Evolutionary conservation across 169 alveolate genomes (phyloP).

Genomic region (Plasmodium billcollinsi): DNA sequence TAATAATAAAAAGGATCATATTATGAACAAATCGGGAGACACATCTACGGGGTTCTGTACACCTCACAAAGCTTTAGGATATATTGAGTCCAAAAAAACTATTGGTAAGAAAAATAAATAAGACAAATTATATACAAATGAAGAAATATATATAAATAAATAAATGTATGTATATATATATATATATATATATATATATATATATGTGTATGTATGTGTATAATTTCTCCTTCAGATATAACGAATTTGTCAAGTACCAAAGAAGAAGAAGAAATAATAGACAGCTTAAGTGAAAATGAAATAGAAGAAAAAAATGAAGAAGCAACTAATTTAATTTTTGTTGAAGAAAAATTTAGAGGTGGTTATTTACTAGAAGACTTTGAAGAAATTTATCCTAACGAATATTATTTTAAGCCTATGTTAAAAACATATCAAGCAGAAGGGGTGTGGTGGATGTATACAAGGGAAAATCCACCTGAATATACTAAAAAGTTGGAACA

Average conservation of each 20-base stretch:
- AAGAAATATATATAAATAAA: not conserved
- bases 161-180: not conserved
- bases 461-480: conserved; percentile 69
- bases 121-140: not conserved
- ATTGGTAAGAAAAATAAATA: conserved; percentile 1
- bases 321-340: conserved; percentile 60
- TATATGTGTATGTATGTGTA: not conserved
- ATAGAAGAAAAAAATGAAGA: conserved; percentile 57
- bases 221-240: conserved; percentile 3
- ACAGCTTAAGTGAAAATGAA: conserved; percentile 59
- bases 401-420: conserved; percentile 45
- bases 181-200: not conserved
- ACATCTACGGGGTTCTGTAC: conserved; percentile 28
- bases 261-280: conserved; percentile 59
- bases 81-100: conserved; percentile 6
- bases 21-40: not conserved
- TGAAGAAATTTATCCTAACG: conserved; percentile 59
- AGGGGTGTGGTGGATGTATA: conserved; percentile 76
- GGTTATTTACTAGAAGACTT: conserved; percentile 67
- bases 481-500: conserved; percentile 9
- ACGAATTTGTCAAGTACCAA: not conserved
- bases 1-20: conserved; percentile 5
- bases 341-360: conserved; percentile 65
- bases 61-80: conserved; percentile 55
- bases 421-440: conserved; percentile 71